Conservation (phyloP, 2,329 filamentous ascomycete species). For the Sporothrix dimorphospora region DNA sequence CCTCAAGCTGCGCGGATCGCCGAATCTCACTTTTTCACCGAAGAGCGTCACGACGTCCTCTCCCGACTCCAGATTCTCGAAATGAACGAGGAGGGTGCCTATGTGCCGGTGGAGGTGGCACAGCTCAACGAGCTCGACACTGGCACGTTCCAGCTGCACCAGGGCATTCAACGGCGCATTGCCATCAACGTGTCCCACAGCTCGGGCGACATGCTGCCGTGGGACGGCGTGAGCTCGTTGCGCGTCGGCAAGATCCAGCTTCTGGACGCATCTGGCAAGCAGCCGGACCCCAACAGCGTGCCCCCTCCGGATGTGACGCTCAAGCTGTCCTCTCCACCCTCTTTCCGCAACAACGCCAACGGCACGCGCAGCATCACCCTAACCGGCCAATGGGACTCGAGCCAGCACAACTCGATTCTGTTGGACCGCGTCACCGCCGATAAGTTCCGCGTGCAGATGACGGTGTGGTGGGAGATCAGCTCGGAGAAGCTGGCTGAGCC, state of each 20-base stretch:
- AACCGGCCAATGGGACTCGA: conserved; percentile 95
- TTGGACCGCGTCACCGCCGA: conserved; percentile 94
- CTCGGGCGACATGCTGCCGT: conserved; percentile 83
- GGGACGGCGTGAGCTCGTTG: conserved; percentile 79
- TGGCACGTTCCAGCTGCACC: conserved; percentile 94
- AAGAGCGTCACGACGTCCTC: conserved; percentile 93
- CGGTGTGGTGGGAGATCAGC: conserved; percentile 81
- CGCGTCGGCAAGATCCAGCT: conserved; percentile 81
- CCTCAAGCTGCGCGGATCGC: conserved; percentile 70
- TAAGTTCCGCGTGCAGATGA: conserved; percentile 87
- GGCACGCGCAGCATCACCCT: conserved; percentile 86
- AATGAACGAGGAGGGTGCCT: conserved; percentile 86
- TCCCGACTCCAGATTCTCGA: conserved; percentile 87
- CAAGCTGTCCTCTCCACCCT: conserved; percentile 75
- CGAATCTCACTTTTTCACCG: conserved; percentile 89
- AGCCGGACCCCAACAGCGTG: conserved; percentile 10
- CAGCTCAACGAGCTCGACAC: conserved; percentile 81
- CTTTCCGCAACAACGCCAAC: conserved; percentile 83
- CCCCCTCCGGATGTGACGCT: conserved; percentile 68
- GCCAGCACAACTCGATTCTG: conserved; percentile 85
- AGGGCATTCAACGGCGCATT: conserved; percentile 87
- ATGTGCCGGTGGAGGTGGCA: conserved; percentile 88
- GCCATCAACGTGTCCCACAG: conserved; percentile 88
- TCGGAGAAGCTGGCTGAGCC: conserved; percentile 80
- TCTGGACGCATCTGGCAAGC: conserved; percentile 79